Evolutionary conservation across 805 yeast genomes (phyloP), one percentile per base, ranked within the genome.

Genomic region (Myxozyma nipponensis): DNA sequence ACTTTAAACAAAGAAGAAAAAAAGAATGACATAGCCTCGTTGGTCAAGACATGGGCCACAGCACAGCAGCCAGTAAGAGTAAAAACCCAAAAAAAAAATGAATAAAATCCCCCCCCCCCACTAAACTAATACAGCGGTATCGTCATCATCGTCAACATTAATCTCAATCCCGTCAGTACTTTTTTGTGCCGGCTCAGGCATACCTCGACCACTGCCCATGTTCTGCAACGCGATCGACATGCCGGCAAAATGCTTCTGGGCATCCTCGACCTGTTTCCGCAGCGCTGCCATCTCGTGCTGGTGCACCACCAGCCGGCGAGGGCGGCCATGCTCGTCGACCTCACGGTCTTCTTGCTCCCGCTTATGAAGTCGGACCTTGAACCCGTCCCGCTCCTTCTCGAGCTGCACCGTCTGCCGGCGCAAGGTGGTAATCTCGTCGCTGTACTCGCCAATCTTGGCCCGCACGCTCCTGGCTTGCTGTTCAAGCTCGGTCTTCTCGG

Each of bases 391-490:
- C 21, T 52, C 56, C 38, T 56, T 53, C 17, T 64, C 65, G 38
- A 63, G 59, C 54, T 65, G 58, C 19, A 47, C 42, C n/a, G 60
- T 54, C 9, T 60, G 49, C 6, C 51, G 56, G n/a, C 54, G 61
- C 46, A 67, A 55, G 39, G n/a, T 19, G 10, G 60, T 59, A 26
- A 49, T 58, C 21, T 62, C 39, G 4, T 65, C 59, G 25, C 61
- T 61, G 4, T 54, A 50, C 38, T 68, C 49, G 48, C 65, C 61
- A 17, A 49, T 38, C 39, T 62, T 55, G 10, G 47, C 47, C 49
- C 68, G 68, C n/a, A 73, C 61, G 2, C 56, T 60, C 6, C 57
- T 53, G 42, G 72, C 67, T 38, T 66, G 67, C 28, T 57, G 53
- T 26, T 51, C 53, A 18, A 67, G 54, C 2, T 59, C 56, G 15